These are phyloP conservation scores for Candida sithepensis DNA, from an alignment of 805 yeast genomes.

Conservation along the genomic window DNA sequence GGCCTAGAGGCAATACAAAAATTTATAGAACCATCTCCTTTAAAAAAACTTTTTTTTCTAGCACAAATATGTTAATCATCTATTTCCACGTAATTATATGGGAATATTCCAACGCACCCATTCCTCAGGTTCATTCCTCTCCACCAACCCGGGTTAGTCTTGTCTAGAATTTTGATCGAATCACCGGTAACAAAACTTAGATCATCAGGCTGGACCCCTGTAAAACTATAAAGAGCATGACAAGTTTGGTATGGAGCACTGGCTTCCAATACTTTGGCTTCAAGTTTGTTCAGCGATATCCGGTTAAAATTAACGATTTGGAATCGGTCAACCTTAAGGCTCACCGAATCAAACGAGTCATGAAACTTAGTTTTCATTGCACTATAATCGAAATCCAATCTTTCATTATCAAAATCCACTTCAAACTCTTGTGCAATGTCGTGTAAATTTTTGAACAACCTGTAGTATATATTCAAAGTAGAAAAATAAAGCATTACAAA, in stretches of 20 bases:
- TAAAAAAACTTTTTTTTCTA: too few species aligned
- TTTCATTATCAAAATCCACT: constrained; percentile 6
- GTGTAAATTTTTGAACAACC: constrained; percentile 10
- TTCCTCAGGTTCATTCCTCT: constrained; percentile 35
- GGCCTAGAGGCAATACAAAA: too few species aligned
- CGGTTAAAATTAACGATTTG: constrained; percentile 15
- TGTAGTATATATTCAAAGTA: constrained; percentile 32
- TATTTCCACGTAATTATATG: constrained; percentile 41
- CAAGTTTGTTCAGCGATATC: constrained; percentile 14
- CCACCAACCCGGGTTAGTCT: constrained; percentile 47
- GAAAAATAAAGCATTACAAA: constrained; percentile 35
- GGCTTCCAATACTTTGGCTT: constrained; percentile 15
- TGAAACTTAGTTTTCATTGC: constrained; percentile 7
- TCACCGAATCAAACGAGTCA: constrained; percentile 5
- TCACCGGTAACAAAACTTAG: constrained; percentile 42
- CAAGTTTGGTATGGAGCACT: constrained; percentile 23
- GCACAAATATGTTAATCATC: too few species aligned
- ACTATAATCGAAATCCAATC: constrained; percentile 5
- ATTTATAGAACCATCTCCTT: too few species aligned
- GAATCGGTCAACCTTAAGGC: constrained; percentile 7
- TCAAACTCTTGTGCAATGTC: constrained; percentile 8
- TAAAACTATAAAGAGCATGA: constrained; percentile 39
- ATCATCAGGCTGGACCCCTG: constrained; percentile 38
- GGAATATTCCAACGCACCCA: constrained; percentile 42
- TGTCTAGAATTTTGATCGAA: constrained; percentile 35